Base-by-base conservation (phyloP, 2,329 filamentous ascomycete genomes). In the Penicillium polonicum region DNA sequence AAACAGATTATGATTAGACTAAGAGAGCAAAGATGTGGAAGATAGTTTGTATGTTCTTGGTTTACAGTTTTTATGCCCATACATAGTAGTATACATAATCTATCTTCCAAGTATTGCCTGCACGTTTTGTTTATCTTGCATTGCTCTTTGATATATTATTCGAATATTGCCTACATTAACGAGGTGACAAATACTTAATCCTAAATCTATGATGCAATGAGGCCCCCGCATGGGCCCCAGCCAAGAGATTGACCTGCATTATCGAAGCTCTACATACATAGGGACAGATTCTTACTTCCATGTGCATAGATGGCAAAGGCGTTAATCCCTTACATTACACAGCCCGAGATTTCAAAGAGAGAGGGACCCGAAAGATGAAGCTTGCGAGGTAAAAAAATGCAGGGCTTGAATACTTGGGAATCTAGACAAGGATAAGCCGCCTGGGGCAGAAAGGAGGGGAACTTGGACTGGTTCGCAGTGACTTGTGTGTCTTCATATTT, bases 401-500 rank as follows among this genome's bases (percentile, higher is more conserved):
- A 65, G 25, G 58, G 57, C 36, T 64, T 57, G 60, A 48, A 60
- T 31, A 62, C 45, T 52, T 58, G 56, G 51, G 58, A 55, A 55
- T 64, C 62, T 62, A 64, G 57, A 65, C 65, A 62, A 58, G 51
- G 51, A 33, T 13, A 52, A 60, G 55, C 41, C 50, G 53, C 29
- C 46, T 23, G 36, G 31, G 23, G 41, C 21, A 43, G 17, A 43
- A 43, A 31, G 12, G 21, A 45, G 48, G 27, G 23, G n/a, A 48
- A 41, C 53, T 36, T 53, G 35, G 29, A 53, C 35, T 46, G 49
- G 31, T 48, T 56, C 51, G 48, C 53, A 59, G 55, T 53, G 43
- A 52, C 45, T 48, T 57, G 56, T 49, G 59, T 42, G 44, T 62
- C 61, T 60, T 62, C 60, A 59, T 66, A 66, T 66, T 65, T 64